Evolutionary conservation across 371 early-diverging fungal genomes (phyloP).

Genomic region (Apophysomyces variabilis): DNA sequence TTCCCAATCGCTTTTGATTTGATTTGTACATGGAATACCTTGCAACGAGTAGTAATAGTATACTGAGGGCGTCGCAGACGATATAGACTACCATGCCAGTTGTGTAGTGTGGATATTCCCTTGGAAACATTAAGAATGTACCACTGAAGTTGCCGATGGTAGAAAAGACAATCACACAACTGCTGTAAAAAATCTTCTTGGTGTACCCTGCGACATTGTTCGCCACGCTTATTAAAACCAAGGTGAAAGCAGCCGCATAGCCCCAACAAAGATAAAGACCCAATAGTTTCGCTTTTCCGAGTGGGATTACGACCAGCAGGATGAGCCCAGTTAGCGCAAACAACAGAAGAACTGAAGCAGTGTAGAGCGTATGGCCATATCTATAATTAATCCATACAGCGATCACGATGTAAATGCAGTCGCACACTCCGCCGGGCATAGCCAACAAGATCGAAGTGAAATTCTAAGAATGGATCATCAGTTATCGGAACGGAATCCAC

Average conservation of each 20-base stretch:
- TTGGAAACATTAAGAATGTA: conserved; percentile 30
- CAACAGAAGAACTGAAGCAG: conserved; percentile 18
- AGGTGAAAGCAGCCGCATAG: conserved; percentile 22
- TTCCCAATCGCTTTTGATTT: conserved; percentile 20
- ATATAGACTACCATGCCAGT: conserved; percentile 36
- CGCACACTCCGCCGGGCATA: conserved; percentile 36
- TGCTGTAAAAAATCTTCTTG: conserved; percentile 27
- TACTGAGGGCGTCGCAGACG: conserved; percentile 10
- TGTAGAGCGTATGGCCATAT: conserved; percentile 28
- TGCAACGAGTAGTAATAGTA: conserved; percentile 17
- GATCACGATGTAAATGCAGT: conserved; percentile 26
- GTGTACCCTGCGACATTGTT: conserved; percentile 26
- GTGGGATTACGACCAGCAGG: conserved; percentile 30
- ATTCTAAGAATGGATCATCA: background rate
- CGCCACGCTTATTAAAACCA: background rate
- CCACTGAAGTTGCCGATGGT: background rate
- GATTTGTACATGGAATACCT: conserved; percentile 30
- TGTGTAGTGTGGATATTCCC: conserved; percentile 30
- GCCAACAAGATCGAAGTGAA: conserved; percentile 25
- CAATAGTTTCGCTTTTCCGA: conserved; percentile 28
- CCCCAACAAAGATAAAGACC: conserved; percentile 37
- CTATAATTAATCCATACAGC: conserved; percentile 24
- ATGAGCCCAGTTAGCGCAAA: conserved; percentile 30
- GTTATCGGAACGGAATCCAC: background rate
- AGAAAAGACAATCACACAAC: conserved; percentile 17